phyloP scores from a whole-genome alignment of 495 filamentous ascomycete species.

The Hypoxylon crocopeplum region DNA sequence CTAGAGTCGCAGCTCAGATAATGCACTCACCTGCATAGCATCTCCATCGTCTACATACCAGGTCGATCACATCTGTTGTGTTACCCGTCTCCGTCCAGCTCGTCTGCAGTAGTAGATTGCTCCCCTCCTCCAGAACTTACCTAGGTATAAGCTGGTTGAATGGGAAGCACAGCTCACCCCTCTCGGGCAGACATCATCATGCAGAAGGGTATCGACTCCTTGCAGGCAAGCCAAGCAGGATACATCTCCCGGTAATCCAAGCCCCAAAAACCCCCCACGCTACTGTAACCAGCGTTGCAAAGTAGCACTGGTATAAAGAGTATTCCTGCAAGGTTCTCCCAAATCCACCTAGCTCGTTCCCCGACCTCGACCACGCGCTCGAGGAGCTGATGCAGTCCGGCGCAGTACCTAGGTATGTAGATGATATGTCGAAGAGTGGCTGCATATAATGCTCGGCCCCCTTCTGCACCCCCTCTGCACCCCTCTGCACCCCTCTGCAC shows the following conservation, averaged over 20 bases:
- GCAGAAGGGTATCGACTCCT: conserved; percentile 33
- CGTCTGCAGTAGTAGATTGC: conserved; percentile 21
- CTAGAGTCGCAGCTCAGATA: conserved; percentile 33
- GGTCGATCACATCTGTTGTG: conserved; percentile 34
- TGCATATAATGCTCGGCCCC: conserved; percentile 31
- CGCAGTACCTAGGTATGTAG: conserved; percentile 22
- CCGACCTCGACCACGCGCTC: conserved; percentile 26
- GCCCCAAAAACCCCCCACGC: conserved; percentile 29
- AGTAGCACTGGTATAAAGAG: conserved; percentile 34
- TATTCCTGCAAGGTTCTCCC: conserved; percentile 33
- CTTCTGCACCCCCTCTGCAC: conserved; percentile 13
- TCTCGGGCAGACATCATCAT: conserved; percentile 36
- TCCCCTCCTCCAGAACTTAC: conserved; percentile 23
- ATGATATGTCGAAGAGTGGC: conserved; percentile 36
- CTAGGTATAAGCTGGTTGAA: conserved; percentile 23
- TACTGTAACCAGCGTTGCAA: conserved; percentile 34
- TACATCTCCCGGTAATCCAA: conserved; percentile 35
- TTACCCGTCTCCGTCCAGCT: conserved; percentile 22
- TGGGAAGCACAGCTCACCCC: conserved; percentile 16
- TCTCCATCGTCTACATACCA: conserved; percentile 30
- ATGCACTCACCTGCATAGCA: conserved; percentile 37
- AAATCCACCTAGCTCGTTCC: conserved; percentile 32
- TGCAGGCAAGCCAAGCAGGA: conserved; percentile 26
- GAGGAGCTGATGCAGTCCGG: conserved; percentile 28
- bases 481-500: conserved; percentile 9